Conservation (phyloP, 2,329 filamentous ascomycete genomes). For the Beauveria varroae region DNA sequence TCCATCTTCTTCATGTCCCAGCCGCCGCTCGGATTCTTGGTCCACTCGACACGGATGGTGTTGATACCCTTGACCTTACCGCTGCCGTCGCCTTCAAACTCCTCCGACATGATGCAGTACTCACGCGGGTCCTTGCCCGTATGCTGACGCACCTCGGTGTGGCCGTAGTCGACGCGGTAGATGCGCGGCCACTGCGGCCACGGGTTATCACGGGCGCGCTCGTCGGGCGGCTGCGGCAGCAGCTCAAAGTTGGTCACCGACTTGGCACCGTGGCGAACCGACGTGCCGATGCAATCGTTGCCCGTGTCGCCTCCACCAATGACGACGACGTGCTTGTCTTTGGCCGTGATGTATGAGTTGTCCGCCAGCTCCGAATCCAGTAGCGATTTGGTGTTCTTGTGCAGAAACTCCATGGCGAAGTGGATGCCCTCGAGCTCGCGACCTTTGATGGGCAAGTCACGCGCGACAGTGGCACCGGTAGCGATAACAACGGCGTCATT, state of each 20-base stretch:
- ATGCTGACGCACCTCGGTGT: slow-evolving; percentile 91
- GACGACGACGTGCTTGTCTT: slow-evolving; percentile 91
- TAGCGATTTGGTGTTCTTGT: slow-evolving; percentile 95
- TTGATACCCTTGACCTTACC: slow-evolving; percentile 94
- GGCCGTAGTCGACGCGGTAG: slow-evolving; percentile 97
- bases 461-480: slow-evolving; percentile 86
- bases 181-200: slow-evolving; percentile 98
- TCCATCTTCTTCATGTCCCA: slow-evolving; percentile 99
- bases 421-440: slow-evolving; percentile 86
- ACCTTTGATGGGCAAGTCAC: slow-evolving; percentile 84
- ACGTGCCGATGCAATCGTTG: slow-evolving; percentile 97
- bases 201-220: slow-evolving; percentile 89
- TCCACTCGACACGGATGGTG: slow-evolving; percentile 93
- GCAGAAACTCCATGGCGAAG: slow-evolving; percentile 95
- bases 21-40: slow-evolving; percentile 76
- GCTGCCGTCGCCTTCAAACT: slow-evolving; percentile 82
- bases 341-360: slow-evolving; percentile 83
- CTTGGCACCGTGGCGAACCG: slow-evolving; percentile 89
- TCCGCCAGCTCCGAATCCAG: slow-evolving; percentile 85
- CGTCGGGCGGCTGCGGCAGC: slow-evolving; percentile 80
- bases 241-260: slow-evolving; percentile 96
- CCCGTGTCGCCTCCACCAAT: slow-evolving; percentile 97
- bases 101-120: slow-evolving; percentile 97
- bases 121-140: slow-evolving; percentile 94
- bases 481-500: slow-evolving; percentile 85